Evolutionary conservation across 2,329 filamentous ascomycete species (phyloP).

Genomic region (Hypoxylon sp.): DNA sequence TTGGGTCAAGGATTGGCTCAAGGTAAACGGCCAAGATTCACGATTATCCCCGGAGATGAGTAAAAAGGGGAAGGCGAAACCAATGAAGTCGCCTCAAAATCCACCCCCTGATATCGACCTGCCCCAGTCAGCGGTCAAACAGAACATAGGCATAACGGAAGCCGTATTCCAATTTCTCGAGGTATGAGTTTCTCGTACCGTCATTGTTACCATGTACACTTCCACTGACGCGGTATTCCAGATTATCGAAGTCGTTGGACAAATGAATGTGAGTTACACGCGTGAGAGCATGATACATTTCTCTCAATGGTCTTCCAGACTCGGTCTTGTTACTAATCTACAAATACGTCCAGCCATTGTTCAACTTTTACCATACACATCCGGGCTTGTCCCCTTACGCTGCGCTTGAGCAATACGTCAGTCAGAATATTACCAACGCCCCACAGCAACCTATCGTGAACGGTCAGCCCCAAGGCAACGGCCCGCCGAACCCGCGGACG

Average conservation of each 20-base stretch:
- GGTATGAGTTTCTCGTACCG: conserved; percentile 56
- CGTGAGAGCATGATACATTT: not conserved
- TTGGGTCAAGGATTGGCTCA: conserved; percentile 76
- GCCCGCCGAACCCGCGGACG: conserved; percentile 64
- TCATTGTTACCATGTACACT: not conserved
- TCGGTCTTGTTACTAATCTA: conserved; percentile 15
- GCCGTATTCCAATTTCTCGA: conserved; percentile 75
- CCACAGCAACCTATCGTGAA: conserved; percentile 58
- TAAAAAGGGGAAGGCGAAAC: conserved; percentile 72
- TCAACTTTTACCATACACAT: conserved; percentile 69
- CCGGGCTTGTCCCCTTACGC: conserved; percentile 67
- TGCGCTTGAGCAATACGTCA: conserved; percentile 72
- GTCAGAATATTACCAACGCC: conserved; percentile 58
- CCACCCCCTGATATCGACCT: conserved; percentile 72
- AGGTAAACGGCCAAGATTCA: conserved; percentile 67
- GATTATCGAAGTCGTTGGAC: conserved; percentile 75
- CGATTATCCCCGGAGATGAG: conserved; percentile 75
- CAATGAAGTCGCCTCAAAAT: conserved; percentile 70
- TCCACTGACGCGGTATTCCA: conserved; percentile 53
- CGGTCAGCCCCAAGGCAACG: conserved; percentile 59
- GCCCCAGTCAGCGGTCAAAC: conserved; percentile 69
- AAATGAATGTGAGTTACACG: conserved; percentile 65
- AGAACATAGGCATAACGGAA: conserved; percentile 70
- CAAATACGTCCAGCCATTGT: conserved; percentile 60
- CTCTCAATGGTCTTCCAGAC: not conserved